Evolutionary conservation across 441 rosid species (phyloP), one percentile per base, ranked within the genome.

Genomic region (Eutrema salsugineum): DNA sequence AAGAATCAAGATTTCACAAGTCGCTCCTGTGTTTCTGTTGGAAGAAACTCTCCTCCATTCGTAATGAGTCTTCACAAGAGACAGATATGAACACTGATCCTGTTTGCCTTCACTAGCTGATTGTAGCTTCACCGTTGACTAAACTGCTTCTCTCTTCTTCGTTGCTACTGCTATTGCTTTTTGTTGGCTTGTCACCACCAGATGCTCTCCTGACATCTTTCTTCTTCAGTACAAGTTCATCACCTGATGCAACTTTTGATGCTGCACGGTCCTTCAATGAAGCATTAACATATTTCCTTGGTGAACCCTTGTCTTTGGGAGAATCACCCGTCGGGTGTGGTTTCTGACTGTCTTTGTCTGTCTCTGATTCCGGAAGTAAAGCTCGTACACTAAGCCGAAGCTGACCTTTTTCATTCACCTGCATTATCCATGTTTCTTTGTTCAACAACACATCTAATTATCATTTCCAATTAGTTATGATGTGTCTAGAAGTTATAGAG

Each of bases 351-450:
- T 79, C 53, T 63, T 88, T 77, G 64, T 80, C 90, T 12, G 60
- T 56, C 59, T 86, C 80, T 48, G 84, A 49, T 46, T 88, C 96
- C 53, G 97, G 96, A 78, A 90, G 94, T 72, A 96, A 84, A 24
- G 97, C 97, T 54, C 81, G 77, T 44, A 89, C 97, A 78, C 99
- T 96, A 48, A 93, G 94, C 55, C 97, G 91, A 75, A 96, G 97
- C 78, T 96, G 99, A 46, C 99, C 99, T 80, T 93, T 96, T 56
- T 84, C 94, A 67, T 93, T 93, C 71, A 96, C 86, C 99, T 95
- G 85, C 40, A 76, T 76, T 59, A 53, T 36, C 60, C 53, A 38
- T 8, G 64, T 43, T 67, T 66, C 30, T 53, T 68, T 38, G 76
- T 66, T 71, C 60, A 77, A 60, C 63, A 66, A 64, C 49, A 16